These are phyloP conservation scores for Sinapis alba DNA, from an alignment of 441 rosid species.

Conservation along the genomic window DNA sequence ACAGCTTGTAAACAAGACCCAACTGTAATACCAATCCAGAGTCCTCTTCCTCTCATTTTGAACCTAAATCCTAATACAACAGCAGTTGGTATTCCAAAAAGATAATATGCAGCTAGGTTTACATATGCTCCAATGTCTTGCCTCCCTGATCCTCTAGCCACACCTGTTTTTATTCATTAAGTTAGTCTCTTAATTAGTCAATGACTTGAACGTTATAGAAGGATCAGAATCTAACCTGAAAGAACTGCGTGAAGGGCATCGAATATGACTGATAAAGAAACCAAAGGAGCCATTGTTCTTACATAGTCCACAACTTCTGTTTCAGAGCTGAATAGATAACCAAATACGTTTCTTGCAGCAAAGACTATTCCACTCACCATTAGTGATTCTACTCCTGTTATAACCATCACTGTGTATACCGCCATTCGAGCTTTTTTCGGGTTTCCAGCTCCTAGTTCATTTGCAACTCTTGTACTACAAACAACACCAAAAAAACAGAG, in stretches of 20 bases:
- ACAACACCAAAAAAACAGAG: neutral
- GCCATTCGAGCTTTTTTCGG: conserved; percentile 50
- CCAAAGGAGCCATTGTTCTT: conserved; percentile 62
- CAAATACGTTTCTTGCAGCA: conserved; percentile 50
- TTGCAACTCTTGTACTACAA: conserved; percentile 78
- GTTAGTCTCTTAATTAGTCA: neutral
- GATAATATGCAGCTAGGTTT: conserved; percentile 55
- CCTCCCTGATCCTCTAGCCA: conserved; percentile 70
- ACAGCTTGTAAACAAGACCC: conserved; percentile 48
- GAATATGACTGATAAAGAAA: conserved; percentile 54
- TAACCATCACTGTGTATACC: conserved; percentile 41
- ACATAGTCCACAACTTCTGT: conserved; percentile 69
- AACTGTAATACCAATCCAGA: conserved; percentile 59
- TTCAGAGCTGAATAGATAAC: conserved; percentile 67
- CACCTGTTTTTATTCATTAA: conserved; percentile 38
- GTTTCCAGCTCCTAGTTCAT: conserved; percentile 84
- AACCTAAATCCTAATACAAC: conserved; percentile 48
- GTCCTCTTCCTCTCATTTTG: conserved; percentile 47
- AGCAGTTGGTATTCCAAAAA: conserved; percentile 56
- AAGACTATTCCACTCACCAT: conserved; percentile 47
- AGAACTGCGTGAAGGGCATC: conserved; percentile 69
- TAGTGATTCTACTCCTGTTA: conserved; percentile 42
- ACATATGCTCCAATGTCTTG: conserved; percentile 59
- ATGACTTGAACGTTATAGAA: neutral
- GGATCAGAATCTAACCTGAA: conserved; percentile 47